Base-by-base conservation (phyloP, 2,329 filamentous ascomycete species). In the Venturia asperata region DNA sequence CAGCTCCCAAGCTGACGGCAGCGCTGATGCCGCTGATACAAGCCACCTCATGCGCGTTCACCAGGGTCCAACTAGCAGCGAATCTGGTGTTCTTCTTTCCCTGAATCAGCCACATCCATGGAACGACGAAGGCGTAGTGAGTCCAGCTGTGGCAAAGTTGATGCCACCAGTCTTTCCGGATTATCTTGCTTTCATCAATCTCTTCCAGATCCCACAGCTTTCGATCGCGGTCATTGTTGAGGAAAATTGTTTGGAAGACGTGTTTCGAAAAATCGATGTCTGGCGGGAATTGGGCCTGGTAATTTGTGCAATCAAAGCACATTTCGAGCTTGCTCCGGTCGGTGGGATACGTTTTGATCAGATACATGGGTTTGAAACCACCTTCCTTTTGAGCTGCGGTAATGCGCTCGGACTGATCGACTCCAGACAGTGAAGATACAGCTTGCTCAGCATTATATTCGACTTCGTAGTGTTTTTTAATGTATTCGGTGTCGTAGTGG, bases 271-370 rank as follows among this genome's bases (percentile, higher is more conserved):
- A 81, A 0, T 80, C 78, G 0, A 83, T 77, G 1, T 78, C 73
- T 3, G 78, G 73, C 1, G 85, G 84, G 68, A 91, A 88, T 71
- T 91, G 88, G 56, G 86, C 81, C 72, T 91, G 88, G 74, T 91
- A 90, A 72, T 90, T 89, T 45, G 85, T 87, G 76, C 86, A 89
- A 73, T 91, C 87, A 74, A 90, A 91, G 65, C 83, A 87, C 81
- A 79, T 85, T 72, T 84, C 83, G 43, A 80, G 81, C 72, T 85
- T 83, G 2, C 77, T 81, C 0, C 79, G 78, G 69, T 87, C 81
- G 71, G 64, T 58, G 5, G 39, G 30, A 49, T 88, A 87, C 63
- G 80, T 82, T 65, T 86, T 83, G 68, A 85, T 87, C 70, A 83
- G 82, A 75, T 87, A 88, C 85, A 87, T 87, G 63, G 85, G 85